Evolutionary conservation across 2,329 filamentous ascomycete genomes (phyloP).

Genomic region (Golovinomyces cichoracearum): DNA sequence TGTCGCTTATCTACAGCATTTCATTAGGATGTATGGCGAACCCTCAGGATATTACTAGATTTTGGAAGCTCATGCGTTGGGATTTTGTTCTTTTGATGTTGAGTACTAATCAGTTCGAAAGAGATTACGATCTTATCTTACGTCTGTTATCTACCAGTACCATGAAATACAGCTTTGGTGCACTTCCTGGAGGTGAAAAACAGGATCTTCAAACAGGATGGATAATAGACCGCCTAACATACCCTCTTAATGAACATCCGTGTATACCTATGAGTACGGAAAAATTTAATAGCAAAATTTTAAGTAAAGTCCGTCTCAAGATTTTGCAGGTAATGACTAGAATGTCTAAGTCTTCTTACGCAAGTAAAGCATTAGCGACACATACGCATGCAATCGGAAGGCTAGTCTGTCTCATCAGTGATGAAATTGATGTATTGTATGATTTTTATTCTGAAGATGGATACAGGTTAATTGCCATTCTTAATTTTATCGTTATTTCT

Average conservation of each 20-base stretch:
- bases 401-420: slow-evolving; percentile 48
- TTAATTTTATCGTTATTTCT: background rate
- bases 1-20: slow-evolving; percentile 39
- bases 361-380: slow-evolving; percentile 35
- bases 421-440: slow-evolving; percentile 39
- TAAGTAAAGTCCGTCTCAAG: slow-evolving; percentile 12
- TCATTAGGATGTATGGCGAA: slow-evolving; percentile 29
- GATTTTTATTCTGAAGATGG: slow-evolving; percentile 17
- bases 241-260: slow-evolving; percentile 21
- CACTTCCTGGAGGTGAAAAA: slow-evolving; percentile 24
- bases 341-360: slow-evolving; percentile 36
- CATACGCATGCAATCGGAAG: slow-evolving; percentile 48
- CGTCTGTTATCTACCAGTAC: slow-evolving; percentile 40
- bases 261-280: slow-evolving; percentile 10
- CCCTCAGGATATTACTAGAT: slow-evolving; percentile 17
- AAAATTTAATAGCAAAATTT: slow-evolving; percentile 7
- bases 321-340: slow-evolving; percentile 28
- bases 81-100: slow-evolving; percentile 43
- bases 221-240: slow-evolving; percentile 18
- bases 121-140: slow-evolving; percentile 38
- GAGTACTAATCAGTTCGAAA: slow-evolving; percentile 35
- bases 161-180: slow-evolving; percentile 37
- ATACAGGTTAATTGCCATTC: slow-evolving; percentile 16
- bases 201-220: slow-evolving; percentile 10
- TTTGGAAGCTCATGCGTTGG: slow-evolving; percentile 43